Conservation (phyloP, 2,329 filamentous ascomycete genomes). For the Colletotrichum scovillei region DNA sequence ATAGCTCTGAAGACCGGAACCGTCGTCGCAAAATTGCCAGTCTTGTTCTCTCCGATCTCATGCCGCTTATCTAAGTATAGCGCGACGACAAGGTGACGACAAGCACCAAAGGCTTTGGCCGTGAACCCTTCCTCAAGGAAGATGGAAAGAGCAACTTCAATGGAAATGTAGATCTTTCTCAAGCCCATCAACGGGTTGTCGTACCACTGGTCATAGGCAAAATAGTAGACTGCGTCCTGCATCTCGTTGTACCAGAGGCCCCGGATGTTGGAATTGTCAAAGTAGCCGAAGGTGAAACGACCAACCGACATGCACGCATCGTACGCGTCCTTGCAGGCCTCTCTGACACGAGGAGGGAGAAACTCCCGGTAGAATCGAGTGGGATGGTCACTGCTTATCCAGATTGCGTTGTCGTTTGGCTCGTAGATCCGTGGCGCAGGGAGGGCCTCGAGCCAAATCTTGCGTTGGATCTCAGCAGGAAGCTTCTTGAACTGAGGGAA, state of each 20-base stretch:
- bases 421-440: not conserved
- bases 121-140: too few relatives aligned
- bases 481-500: not conserved
- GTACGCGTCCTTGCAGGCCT: constrained; percentile 1
- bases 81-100: not conserved
- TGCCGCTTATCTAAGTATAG: not conserved
- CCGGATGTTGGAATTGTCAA: not conserved
- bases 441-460: not conserved
- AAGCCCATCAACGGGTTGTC: too few relatives aligned
- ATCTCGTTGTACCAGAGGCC: not conserved
- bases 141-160: rapidly evolving
- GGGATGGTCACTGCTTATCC: too few relatives aligned
- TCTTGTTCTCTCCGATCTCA: rapidly evolving
- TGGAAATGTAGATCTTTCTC: not conserved
- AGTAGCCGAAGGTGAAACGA: not conserved
- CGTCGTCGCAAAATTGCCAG: not conserved
- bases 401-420: not conserved
- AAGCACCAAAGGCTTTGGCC: rapidly evolving
- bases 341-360: too few relatives aligned
- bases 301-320: not conserved
- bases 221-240: not conserved
- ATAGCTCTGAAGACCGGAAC: not conserved
- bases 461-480: not conserved
- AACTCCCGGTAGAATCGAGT: not conserved
- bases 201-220: too few relatives aligned